Evolutionary conservation across 2,329 filamentous ascomycete species (phyloP).

Genomic region (Escovopsis sp.): DNA sequence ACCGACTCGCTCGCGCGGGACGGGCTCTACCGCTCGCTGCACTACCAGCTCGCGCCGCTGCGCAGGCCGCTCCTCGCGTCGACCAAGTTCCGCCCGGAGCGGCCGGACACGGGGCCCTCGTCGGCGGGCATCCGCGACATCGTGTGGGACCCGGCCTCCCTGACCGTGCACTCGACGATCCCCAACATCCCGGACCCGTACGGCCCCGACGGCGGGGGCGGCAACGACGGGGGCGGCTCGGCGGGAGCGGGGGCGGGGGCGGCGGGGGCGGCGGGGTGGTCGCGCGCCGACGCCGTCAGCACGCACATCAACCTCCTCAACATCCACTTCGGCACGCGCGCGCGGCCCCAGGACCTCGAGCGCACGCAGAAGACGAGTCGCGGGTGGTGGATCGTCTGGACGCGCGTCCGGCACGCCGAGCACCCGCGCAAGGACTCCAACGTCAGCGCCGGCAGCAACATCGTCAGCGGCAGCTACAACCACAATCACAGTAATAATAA

Average conservation of each 20-base stretch:
- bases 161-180: conserved; percentile 48
- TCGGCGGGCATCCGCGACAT: conserved; percentile 38
- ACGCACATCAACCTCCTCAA: conserved; percentile 51
- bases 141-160: conserved; percentile 42
- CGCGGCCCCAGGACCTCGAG: conserved; percentile 34
- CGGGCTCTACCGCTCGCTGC: conserved; percentile 43
- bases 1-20: conserved; percentile 44
- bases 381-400: conserved; percentile 60
- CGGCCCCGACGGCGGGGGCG: conserved; percentile 6
- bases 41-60: conserved; percentile 45
- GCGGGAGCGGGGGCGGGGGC: conserved; percentile 5
- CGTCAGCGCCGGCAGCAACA: not conserved
- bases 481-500: not conserved
- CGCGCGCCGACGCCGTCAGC: conserved; percentile 46
- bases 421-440: not conserved
- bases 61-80: conserved; percentile 41
- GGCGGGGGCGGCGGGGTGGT: conserved; percentile 26
- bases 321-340: conserved; percentile 32
- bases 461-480: not conserved
- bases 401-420: conserved; percentile 27
- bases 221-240: conserved; percentile 1
- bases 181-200: conserved; percentile 45
- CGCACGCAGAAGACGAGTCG: conserved; percentile 50
- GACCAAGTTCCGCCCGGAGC: conserved; percentile 41
- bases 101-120: conserved; percentile 17